phyloP scores from a whole-genome alignment of 2,329 filamentous ascomycete genomes.

The Didymella arachidicola region DNA sequence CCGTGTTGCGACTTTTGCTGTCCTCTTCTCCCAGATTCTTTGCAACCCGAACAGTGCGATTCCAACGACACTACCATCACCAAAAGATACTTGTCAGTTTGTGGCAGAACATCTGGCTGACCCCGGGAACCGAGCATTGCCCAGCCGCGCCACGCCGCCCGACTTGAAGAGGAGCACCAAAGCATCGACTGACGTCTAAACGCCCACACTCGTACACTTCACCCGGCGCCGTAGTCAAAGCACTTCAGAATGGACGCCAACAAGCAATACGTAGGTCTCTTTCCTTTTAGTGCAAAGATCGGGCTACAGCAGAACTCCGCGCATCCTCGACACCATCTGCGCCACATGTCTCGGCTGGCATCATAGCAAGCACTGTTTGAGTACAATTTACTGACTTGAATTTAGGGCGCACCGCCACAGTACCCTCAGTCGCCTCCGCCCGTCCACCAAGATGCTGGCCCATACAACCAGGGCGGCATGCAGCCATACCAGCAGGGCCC shows the following conservation, averaged over 20 bases:
- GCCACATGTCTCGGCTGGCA: slow-evolving; percentile 14
- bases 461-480: slow-evolving; percentile 30
- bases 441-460: slow-evolving; percentile 42
- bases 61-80: not conserved
- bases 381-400: slow-evolving; percentile 26
- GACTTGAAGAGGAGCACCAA: not conserved
- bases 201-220: slow-evolving; percentile 19
- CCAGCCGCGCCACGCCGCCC: slow-evolving; percentile 31
- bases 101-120: not conserved
- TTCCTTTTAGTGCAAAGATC: not conserved
- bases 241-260: slow-evolving; percentile 19
- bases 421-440: slow-evolving; percentile 46
- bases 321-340: slow-evolving; percentile 4
- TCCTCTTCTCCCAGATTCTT: not conserved
- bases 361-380: slow-evolving; percentile 11
- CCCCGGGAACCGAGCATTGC: slow-evolving; percentile 23
- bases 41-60: not conserved
- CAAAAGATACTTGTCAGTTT: not conserved
- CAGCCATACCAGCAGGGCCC: slow-evolving; percentile 26
- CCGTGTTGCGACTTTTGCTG: slow-evolving; percentile 3
- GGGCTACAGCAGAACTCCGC: not conserved
- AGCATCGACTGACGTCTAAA: slow-evolving; percentile 13
- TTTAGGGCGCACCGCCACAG: slow-evolving; percentile 42
- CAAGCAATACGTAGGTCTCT: slow-evolving; percentile 43
- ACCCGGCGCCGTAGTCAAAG: slow-evolving; percentile 4